These are phyloP conservation scores for Phytophthora sansomeana DNA, from an alignment of 352 stramenopile genomes.

Conservation along the genomic window DNA sequence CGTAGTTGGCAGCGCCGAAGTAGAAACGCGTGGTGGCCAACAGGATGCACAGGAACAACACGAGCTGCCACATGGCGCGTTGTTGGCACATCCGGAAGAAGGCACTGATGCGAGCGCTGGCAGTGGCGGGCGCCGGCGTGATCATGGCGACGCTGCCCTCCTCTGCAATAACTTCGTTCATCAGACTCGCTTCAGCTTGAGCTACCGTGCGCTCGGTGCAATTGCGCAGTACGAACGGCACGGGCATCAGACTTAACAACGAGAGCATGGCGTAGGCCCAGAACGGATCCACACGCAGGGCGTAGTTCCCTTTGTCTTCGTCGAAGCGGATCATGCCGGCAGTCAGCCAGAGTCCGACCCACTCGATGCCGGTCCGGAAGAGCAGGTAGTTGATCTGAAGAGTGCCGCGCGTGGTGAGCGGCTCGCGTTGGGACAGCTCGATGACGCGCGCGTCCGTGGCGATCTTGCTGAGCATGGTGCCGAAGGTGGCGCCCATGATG, in stretches of 20 bases:
- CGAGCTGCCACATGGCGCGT: slow-evolving; percentile 79
- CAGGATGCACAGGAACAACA: slow-evolving; percentile 72
- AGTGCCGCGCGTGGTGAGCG: slow-evolving; percentile 66
- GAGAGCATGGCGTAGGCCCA: slow-evolving; percentile 60
- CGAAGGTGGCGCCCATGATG: slow-evolving; percentile 82
- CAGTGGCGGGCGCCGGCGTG: slow-evolving; percentile 8
- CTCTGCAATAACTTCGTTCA: slow-evolving; percentile 35
- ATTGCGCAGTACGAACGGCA: slow-evolving; percentile 72
- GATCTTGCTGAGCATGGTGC: slow-evolving; percentile 89
- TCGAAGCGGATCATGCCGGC: slow-evolving; percentile 57
- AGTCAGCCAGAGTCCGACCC: slow-evolving; percentile 57
- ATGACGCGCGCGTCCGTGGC: slow-evolving; percentile 84
- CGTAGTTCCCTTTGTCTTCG: slow-evolving; percentile 47
- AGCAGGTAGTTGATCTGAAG: slow-evolving; percentile 86
- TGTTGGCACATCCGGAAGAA: slow-evolving; percentile 82
- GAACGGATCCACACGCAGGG: slow-evolving; percentile 59
- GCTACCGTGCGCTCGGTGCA: slow-evolving; percentile 59
- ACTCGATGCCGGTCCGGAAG: slow-evolving; percentile 63
- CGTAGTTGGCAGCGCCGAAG: slow-evolving; percentile 54
- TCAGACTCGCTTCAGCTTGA: slow-evolving; percentile 32
- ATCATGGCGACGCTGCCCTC: slow-evolving; percentile 40
- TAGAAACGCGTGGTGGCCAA: slow-evolving; percentile 64
- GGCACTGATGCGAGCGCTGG: slow-evolving; percentile 33
- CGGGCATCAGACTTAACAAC: slow-evolving; percentile 58
- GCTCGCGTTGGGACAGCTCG: slow-evolving; percentile 82